Evolutionary conservation across 2,329 filamentous ascomycete genomes (phyloP).

Genomic region (Grosmannia huntii): DNA sequence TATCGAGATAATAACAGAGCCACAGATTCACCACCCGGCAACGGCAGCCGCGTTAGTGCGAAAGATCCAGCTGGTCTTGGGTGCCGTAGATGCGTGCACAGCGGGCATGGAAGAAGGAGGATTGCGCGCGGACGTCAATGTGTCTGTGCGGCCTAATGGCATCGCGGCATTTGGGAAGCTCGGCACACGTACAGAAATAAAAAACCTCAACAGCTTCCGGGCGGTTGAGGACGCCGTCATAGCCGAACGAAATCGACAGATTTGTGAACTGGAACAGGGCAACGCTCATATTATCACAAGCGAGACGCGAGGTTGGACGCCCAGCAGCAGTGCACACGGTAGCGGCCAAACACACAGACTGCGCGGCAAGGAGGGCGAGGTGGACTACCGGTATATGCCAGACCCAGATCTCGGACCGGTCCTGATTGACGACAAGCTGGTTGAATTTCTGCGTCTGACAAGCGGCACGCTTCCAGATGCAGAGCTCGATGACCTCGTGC

Average conservation of each 20-base stretch:
- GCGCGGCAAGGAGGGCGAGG: constrained; percentile 88
- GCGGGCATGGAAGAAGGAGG: constrained; percentile 90
- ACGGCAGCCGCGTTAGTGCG: constrained; percentile 81
- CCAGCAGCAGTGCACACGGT: constrained; percentile 35
- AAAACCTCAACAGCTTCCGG: constrained; percentile 90
- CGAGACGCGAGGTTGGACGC: constrained; percentile 87
- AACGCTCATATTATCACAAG: constrained; percentile 49
- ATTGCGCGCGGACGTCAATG: constrained; percentile 86
- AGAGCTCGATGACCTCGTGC: constrained; percentile 48
- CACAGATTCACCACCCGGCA: constrained; percentile 73
- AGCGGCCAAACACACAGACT: constrained; percentile 69
- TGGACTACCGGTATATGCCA: constrained; percentile 98
- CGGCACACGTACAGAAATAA: constrained; percentile 89
- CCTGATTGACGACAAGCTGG: constrained; percentile 56
- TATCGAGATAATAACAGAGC: constrained; percentile 88
- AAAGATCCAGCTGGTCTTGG: constrained; percentile 74
- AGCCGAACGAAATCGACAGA: constrained; percentile 82
- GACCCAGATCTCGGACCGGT: constrained; percentile 82
- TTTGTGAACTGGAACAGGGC: constrained; percentile 62
- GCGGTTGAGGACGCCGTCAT: constrained; percentile 90
- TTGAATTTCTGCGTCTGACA: constrained; percentile 47
- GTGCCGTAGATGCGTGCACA: constrained; percentile 71
- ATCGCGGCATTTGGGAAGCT: constrained; percentile 28
- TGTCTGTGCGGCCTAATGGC: constrained; percentile 60
- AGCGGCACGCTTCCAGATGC: constrained; percentile 63